Evolutionary conservation across 177 flowering plant species (phyloP).

Genomic region (Tripterygium wilfordii): DNA sequence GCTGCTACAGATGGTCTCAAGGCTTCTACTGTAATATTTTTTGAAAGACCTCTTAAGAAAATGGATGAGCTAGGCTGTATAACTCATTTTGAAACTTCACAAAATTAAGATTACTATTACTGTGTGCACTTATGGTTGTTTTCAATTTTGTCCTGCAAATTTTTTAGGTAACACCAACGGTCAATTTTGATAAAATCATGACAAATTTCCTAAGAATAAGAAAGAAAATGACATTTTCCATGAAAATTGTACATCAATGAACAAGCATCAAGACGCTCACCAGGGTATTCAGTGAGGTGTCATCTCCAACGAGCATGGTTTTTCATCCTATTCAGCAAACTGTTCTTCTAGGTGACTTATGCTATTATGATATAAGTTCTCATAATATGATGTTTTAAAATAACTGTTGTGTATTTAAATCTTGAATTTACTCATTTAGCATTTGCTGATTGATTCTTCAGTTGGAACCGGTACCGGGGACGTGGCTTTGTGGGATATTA

Average conservation of each 20-base stretch:
- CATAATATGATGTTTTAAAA: no score
- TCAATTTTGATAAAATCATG: no score
- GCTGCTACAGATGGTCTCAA: conserved; percentile 1
- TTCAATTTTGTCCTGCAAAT: no score
- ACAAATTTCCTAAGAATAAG: no score
- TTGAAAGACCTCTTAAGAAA: neutral
- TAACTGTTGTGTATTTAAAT: neutral
- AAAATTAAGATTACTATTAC: no score
- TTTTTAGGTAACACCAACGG: conserved; percentile 6
- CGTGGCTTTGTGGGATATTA: conserved; percentile 28
- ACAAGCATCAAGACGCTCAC: conserved; percentile 10
- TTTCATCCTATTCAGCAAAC: conserved; percentile 31
- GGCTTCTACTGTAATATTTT: neutral
- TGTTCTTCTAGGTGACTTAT: conserved; percentile 23
- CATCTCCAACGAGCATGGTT: conserved; percentile 28
- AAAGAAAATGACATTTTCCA: no score
- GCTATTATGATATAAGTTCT: neutral
- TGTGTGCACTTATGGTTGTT: no score
- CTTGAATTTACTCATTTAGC: neutral
- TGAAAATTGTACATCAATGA: no score
- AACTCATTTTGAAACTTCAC: neutral
- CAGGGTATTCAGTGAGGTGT: conserved; percentile 13
- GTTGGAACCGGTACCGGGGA: conserved; percentile 30
- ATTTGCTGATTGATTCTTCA: conserved; percentile 9
- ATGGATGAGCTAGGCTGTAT: conserved; percentile 10